These are phyloP conservation scores for Amanita molliuscula DNA, from an alignment of 768 basidiomycete genomes.

Conservation along the genomic window DNA sequence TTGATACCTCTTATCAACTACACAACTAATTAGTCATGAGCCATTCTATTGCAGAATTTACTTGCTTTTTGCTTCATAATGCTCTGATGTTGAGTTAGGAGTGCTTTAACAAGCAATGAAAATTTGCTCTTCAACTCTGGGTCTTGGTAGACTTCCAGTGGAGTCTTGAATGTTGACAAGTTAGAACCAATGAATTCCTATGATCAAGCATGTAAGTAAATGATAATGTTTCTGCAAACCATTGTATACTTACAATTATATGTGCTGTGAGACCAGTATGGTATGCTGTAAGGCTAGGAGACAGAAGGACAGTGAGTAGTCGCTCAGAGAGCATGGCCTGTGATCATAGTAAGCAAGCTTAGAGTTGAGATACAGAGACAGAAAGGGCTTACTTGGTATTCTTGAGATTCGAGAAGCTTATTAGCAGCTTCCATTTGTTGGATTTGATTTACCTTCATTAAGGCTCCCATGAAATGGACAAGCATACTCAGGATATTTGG, in stretches of 20 bases:
- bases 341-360: background rate
- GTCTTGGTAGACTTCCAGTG: background rate
- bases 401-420: background rate
- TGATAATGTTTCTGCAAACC: background rate
- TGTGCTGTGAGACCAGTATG: no score
- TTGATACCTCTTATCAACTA: no score
- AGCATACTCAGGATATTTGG: background rate
- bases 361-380: background rate
- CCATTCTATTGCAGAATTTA: no score
- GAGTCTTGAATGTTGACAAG: constrained; percentile 1
- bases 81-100: background rate
- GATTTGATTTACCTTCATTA: background rate
- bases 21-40: no score
- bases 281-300: no score
- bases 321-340: background rate
- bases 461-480: background rate
- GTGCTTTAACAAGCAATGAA: background rate
- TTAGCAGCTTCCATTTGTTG: background rate
- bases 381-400: background rate
- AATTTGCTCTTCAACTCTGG: background rate
- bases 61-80: no score
- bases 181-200: constrained; percentile 2
- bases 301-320: background rate
- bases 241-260: background rate
- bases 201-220: background rate